Evolutionary conservation across 2,329 filamentous ascomycete species (phyloP).

Genomic region (Cyphellophora attinorum): DNA sequence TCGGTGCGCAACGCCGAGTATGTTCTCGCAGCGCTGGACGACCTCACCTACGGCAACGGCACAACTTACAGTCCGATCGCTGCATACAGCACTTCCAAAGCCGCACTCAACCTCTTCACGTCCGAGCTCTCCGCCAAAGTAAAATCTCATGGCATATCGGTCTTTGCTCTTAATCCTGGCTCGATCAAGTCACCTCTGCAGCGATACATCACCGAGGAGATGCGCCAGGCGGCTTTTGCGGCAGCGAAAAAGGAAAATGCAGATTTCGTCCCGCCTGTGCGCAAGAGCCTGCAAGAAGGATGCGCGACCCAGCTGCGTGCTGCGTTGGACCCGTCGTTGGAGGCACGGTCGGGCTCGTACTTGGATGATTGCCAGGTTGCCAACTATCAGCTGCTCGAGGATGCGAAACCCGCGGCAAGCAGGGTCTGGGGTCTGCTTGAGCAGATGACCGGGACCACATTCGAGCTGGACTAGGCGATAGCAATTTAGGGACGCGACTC

Average conservation of each 20-base stretch:
- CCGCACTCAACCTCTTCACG: constrained; percentile 32
- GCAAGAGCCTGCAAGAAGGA: constrained; percentile 21
- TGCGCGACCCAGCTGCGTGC: constrained; percentile 25
- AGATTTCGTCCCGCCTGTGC: constrained; percentile 5
- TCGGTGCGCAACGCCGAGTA: constrained; percentile 6
- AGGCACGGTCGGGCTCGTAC: constrained; percentile 20
- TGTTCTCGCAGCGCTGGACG: constrained; percentile 22
- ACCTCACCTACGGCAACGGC: constrained; percentile 24
- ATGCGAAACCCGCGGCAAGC: constrained; percentile 21
- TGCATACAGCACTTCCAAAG: constrained; percentile 38
- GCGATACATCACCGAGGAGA: constrained; percentile 7
- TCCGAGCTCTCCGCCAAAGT: constrained; percentile 8
- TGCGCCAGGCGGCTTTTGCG: constrained; percentile 5
- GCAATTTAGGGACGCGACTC: too few relatives aligned
- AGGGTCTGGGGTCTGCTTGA: constrained; percentile 39
- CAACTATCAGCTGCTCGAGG: constrained; percentile 5
- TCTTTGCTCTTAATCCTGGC: constrained; percentile 12
- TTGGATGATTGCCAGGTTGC: constrained; percentile 32
- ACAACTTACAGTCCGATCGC: constrained; percentile 25
- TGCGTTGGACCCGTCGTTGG: constrained; percentile 22
- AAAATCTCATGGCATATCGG: constrained; percentile 2
- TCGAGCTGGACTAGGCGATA: too few relatives aligned
- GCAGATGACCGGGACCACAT: constrained; percentile 12
- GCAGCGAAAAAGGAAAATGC: constrained; percentile 6
- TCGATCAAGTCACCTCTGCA: constrained; percentile 13